These are phyloP conservation scores for Ophiostoma triangulosporum DNA, from an alignment of 2,329 filamentous ascomycete species.

Conservation along the genomic window DNA sequence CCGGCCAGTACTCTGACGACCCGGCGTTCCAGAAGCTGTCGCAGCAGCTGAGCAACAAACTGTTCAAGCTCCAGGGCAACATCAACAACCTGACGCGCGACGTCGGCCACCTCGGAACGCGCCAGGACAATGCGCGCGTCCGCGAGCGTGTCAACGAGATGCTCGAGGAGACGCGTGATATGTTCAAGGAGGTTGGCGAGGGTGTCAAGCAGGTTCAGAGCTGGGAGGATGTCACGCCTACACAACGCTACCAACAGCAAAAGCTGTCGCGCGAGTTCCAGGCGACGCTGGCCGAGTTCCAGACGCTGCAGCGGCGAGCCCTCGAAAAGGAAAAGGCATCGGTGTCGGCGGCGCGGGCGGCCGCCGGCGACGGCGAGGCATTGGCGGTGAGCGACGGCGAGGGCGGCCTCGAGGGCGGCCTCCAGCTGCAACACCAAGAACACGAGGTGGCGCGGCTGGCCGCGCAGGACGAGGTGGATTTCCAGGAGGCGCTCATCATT, in stretches of 20 bases:
- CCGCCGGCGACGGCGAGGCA: slow-evolving; percentile 43
- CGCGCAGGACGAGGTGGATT: slow-evolving; percentile 89
- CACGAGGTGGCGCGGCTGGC: slow-evolving; percentile 70
- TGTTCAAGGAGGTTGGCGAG: slow-evolving; percentile 86
- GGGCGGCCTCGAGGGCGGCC: slow-evolving; percentile 14
- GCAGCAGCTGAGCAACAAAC: slow-evolving; percentile 69
- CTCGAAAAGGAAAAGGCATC: slow-evolving; percentile 88
- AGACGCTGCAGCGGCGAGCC: slow-evolving; percentile 75
- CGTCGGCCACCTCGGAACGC: slow-evolving; percentile 73
- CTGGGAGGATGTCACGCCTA: slow-evolving; percentile 75
- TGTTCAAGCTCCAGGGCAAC: slow-evolving; percentile 80
- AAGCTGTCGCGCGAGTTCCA: slow-evolving; percentile 93
- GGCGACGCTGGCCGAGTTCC: slow-evolving; percentile 77
- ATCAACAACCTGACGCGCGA: slow-evolving; percentile 76
- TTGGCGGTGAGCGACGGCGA: slow-evolving; percentile 15
- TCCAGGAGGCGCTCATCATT: slow-evolving; percentile 88
- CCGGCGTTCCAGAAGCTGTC: slow-evolving; percentile 81
- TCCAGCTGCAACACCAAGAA: slow-evolving; percentile 39
- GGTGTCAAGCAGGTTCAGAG: slow-evolving; percentile 83
- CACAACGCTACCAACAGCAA: slow-evolving; percentile 91
- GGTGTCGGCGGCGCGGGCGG: slow-evolving; percentile 67
- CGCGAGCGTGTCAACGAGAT: slow-evolving; percentile 81
- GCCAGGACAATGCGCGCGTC: slow-evolving; percentile 79
- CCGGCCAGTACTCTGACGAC: slow-evolving; percentile 68
- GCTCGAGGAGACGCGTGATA: slow-evolving; percentile 70